Conservation (phyloP, 306 rosid genomes). For the Rubus idaeus region DNA sequence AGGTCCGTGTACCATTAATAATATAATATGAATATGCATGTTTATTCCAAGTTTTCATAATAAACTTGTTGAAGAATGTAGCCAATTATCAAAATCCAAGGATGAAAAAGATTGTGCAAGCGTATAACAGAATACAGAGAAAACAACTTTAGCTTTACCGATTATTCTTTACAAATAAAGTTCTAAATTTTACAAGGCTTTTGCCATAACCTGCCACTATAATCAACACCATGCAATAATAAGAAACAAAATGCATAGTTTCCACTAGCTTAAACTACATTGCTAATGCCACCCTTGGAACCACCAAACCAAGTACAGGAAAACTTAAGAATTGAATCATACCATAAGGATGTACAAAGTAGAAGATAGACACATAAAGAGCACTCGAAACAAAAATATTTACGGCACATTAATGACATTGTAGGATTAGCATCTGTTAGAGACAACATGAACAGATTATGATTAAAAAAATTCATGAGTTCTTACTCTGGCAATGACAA, state of each 20-base stretch:
- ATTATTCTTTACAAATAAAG: no score
- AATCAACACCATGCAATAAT: neutral
- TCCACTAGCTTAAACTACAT: neutral
- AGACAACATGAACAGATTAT: neutral
- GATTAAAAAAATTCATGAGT: neutral
- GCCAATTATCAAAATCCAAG: neutral
- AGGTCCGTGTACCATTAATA: neutral
- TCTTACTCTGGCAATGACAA: slow-evolving; percentile 76
- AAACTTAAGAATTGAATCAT: neutral
- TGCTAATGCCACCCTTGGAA: neutral
- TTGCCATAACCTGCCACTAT: neutral
- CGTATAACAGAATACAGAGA: no score
- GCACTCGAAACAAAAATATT: neutral
- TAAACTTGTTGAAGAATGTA: neutral
- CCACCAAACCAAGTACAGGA: neutral
- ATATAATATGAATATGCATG: neutral
- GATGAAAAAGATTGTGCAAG: neutral
- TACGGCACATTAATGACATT: neutral
- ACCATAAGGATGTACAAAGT: neutral
- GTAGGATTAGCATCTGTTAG: neutral
- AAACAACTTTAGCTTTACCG: neutral
- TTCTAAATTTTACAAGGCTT: neutral
- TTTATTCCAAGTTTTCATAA: neutral
- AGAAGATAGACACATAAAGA: neutral
- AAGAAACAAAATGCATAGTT: neutral